These are phyloP conservation scores for Solanum chacoense DNA, from an alignment of 305 asterid species.

Conservation along the genomic window DNA sequence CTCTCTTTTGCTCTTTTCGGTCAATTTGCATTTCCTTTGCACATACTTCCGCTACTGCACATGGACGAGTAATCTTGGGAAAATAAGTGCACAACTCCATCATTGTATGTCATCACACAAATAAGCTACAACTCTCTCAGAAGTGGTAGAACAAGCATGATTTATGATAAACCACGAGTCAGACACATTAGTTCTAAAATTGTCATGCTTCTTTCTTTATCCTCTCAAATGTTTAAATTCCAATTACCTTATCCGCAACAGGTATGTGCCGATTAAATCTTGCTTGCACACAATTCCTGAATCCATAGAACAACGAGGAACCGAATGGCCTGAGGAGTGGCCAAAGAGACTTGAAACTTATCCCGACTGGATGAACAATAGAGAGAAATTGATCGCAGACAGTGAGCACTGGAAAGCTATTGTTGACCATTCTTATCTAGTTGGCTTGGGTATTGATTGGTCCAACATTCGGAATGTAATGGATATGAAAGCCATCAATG, in stretches of 20 bases:
- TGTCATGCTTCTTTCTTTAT: neutral
- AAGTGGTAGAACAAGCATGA: neutral
- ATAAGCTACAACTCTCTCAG: neutral
- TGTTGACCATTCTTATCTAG: conserved; percentile 66
- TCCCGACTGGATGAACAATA: conserved; percentile 76
- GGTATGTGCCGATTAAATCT: conserved; percentile 54
- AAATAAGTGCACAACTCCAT: neutral
- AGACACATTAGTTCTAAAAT: neutral
- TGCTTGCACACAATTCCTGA: conserved; percentile 73
- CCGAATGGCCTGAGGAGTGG: conserved; percentile 97
- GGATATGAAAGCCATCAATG: conserved; percentile 94
- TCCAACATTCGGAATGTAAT: conserved; percentile 60
- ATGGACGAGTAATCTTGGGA: neutral
- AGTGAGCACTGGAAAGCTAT: conserved; percentile 73
- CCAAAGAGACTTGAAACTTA: conserved; percentile 74
- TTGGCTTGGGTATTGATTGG: conserved; percentile 86
- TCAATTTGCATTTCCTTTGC: neutral
- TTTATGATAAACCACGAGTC: neutral
- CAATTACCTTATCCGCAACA: conserved; percentile 11
- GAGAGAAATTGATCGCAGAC: conserved; percentile 63
- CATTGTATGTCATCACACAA: neutral
- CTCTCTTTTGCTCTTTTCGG: neutral
- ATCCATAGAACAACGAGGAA: conserved; percentile 80
- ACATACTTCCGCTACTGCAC: neutral
- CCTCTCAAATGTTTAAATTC: neutral